Evolutionary conservation across 2,329 filamentous ascomycete species (phyloP), one percentile per base, ranked within the genome.

Genomic region (Westerdykella aurantiaca): DNA sequence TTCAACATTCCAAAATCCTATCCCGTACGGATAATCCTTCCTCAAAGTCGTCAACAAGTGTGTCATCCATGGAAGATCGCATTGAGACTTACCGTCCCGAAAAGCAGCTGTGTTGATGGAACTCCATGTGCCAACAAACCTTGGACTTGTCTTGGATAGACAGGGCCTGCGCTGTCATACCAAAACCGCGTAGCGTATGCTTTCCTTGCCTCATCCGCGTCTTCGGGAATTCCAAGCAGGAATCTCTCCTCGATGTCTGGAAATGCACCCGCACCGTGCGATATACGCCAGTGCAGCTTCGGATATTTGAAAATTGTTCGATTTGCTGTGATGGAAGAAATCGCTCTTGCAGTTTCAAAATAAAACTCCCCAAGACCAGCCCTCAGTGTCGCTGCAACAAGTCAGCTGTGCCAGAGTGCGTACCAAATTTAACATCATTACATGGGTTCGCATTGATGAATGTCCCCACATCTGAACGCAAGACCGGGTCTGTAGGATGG

Each of bases 91-190:
- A 65, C 64, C 40, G 66, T 67, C 0, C 65, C 66, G 52, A 67
- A 68, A 13, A 67, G 56, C 25, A 68, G 46, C 45, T 66, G 64
- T 11, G 47, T 52, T 0, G 57, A 37, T 1, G 56, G 58, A 16
- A 67, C 42, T n/a, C 48, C 56, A 6, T 66, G 59, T 9, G 59
- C 63, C 2, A 61, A 52, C 41, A 69, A 41, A 0, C 65, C 66
- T 41, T 62, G 57, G 29, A 67, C 52, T 50, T 69, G 66, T 5
- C 55, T 52, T 3, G 63, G 64, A 50, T 57, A 68, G 5, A 67
- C 63, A 0, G 64, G 64, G 0, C 65, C 65, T 6, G 66, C 65
- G 21, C 55, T 64, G 41, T 69, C 65, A 40, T 67, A 69, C 62
- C 63, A 68, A 31, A 64, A 61, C 22, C 63, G 53, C 2, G 47